These are phyloP conservation scores for Fusarium sp. DNA, from an alignment of 2,329 filamentous ascomycete genomes.

Conservation along the genomic window DNA sequence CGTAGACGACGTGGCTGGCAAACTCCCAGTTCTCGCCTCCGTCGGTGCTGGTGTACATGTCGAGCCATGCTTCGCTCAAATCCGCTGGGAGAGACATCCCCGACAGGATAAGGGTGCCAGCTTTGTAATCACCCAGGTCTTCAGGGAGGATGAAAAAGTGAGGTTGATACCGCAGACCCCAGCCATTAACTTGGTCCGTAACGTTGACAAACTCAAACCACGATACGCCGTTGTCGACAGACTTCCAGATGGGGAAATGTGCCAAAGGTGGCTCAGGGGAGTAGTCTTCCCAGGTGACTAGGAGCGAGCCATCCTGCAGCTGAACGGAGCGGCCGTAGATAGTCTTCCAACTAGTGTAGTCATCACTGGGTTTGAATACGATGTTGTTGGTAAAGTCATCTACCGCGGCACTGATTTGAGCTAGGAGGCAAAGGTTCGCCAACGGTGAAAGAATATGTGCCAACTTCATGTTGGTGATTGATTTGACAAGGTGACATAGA, in stretches of 20 bases:
- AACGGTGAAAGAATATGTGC: background rate
- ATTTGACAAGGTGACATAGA: too few species aligned
- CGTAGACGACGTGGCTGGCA: background rate
- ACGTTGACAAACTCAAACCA: constrained; percentile 1
- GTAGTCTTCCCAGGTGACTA: background rate
- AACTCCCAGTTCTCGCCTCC: background rate
- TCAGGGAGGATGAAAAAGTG: background rate
- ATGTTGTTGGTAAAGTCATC: background rate
- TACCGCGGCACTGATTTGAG: background rate
- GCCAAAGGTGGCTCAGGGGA: background rate
- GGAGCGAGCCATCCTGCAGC: constrained; percentile 1
- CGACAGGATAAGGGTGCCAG: background rate
- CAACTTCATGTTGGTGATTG: background rate
- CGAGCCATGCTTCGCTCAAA: background rate
- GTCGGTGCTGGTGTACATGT: background rate
- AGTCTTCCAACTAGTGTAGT: constrained; percentile 2
- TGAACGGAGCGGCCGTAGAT: background rate
- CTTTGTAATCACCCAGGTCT: background rate
- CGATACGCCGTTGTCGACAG: background rate
- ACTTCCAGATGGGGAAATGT: constrained; percentile 3
- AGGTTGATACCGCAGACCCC: background rate
- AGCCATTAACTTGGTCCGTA: background rate
- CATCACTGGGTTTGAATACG: background rate
- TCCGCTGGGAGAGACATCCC: background rate
- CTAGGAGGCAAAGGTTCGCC: background rate